Evolutionary conservation across 164 flowering plant species (phyloP), one percentile per base, ranked within the genome.

Genomic region (Saururus chinensis): DNA sequence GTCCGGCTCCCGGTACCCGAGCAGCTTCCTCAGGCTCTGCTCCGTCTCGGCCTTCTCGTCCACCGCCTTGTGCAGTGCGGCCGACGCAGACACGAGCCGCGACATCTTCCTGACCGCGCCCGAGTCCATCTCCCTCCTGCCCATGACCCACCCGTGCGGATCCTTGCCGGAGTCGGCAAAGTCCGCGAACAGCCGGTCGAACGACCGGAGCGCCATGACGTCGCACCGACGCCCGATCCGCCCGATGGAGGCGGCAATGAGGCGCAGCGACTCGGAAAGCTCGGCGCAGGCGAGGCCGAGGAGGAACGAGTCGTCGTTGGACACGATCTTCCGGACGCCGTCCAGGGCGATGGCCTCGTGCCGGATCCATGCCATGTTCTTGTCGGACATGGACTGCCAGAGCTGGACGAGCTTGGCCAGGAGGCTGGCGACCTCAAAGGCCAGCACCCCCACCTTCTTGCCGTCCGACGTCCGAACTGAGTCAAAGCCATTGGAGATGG

Each of bases 241-340:
- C 23, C 85, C 70, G 11, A 86, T 73, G 0, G 91, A 67, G 13
- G 63, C 64, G 0, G 85, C 76, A 4, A 81, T 61, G 56, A 66
- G 72, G 24, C 81, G 65, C 19, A 92, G 69, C 42, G 70, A 79
- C 25, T 89, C 87, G 2, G 74, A 71, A 30, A 83, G 54, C 59
- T 92, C 96, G 0, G 96, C 91, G 53, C 95, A 83, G 22, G 95
- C 98, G 0, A 92, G 80, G 66, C 78, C 66, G 21, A 89, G 77
- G 42, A 89, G 87, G 69, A 92, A 84, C 9, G 77, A 53, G 10
- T 92, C 96, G 65, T 92, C 95, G 67, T 76, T 80, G 35, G 98
- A 89, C 64, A 92, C 88, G 54, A 92, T 81, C 70, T 87, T 89
- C 3, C 81, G 81, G n/a, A 89, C 85, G 20, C 96, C 98, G 64